A percentile compares a stretch with the other conserved stretches of the same genome.
Evolutionary conservation across 306 rosid species (phyloP).

Genomic region (Gastrolobium villosum): DNA sequence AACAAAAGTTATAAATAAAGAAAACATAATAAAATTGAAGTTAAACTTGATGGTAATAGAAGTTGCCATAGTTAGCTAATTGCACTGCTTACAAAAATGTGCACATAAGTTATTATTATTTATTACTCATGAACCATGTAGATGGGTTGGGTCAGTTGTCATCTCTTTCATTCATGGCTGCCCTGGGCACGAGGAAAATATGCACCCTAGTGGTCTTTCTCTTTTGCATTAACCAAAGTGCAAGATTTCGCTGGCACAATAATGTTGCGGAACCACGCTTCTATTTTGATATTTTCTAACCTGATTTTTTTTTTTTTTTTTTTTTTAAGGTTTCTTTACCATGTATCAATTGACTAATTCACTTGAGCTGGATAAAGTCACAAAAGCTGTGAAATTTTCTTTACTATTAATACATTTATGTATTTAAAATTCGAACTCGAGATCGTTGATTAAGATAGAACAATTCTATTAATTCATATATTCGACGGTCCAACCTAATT

Average conservation of each 20-base stretch:
- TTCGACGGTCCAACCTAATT: too few relatives aligned
- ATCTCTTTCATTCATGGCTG: background rate
- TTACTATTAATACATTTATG: too few relatives aligned
- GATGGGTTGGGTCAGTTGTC: background rate
- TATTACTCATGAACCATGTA: background rate
- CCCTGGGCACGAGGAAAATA: background rate
- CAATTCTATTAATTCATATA: too few relatives aligned
- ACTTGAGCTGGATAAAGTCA: too few relatives aligned
- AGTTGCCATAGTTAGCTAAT: background rate
- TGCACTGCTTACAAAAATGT: background rate
- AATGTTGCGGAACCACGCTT: background rate
- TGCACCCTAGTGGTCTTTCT: background rate
- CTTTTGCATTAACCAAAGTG: background rate
- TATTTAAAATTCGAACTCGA: too few relatives aligned
- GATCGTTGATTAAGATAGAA: too few relatives aligned
- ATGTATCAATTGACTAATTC: too few relatives aligned
- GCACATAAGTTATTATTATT: background rate
- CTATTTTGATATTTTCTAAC: background rate
- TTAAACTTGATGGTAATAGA: background rate
- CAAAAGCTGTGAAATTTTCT: too few relatives aligned
- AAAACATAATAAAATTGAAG: background rate
- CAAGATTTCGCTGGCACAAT: background rate
- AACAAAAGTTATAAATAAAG: background rate
- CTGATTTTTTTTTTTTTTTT: too few relatives aligned
- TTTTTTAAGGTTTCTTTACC: too few relatives aligned